Conservation (phyloP, 148 eudicot species). For the Agrostemma githago region DNA sequence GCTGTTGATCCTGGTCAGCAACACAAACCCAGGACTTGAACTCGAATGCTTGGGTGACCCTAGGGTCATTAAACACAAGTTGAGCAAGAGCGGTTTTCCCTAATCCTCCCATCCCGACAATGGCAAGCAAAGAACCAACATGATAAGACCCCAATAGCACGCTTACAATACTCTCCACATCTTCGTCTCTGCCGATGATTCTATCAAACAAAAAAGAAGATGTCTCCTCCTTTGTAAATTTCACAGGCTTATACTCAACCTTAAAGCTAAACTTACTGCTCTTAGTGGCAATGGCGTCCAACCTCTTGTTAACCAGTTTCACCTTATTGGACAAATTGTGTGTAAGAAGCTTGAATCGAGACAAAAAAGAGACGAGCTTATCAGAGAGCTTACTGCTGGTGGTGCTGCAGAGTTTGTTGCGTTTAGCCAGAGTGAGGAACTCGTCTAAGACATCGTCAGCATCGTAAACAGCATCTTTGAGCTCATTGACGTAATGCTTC, state of each 20-base stretch:
- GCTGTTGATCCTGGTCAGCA: conserved; percentile 17
- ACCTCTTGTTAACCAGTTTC: conserved; percentile 4
- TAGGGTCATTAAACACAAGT: conserved; percentile 25
- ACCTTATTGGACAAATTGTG: not conserved
- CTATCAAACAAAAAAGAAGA: conserved; percentile 12
- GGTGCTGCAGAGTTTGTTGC: not conserved
- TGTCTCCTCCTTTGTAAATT: conserved; percentile 5
- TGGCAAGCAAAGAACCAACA: conserved; percentile 20
- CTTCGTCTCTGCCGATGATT: conserved; percentile 33
- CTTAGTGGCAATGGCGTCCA: conserved; percentile 10
- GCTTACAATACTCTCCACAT: conserved; percentile 20
- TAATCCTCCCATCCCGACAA: conserved; percentile 34
- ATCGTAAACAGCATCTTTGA: conserved; percentile 21
- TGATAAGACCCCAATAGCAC: conserved; percentile 15
- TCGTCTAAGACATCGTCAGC: conserved; percentile 29
- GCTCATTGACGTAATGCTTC: conserved; percentile 19
- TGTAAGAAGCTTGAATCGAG: not conserved
- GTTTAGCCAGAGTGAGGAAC: conserved; percentile 10
- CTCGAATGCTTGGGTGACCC: conserved; percentile 13
- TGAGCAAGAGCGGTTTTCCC: conserved; percentile 37
- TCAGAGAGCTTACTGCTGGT: not conserved
- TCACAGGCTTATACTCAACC: not conserved
- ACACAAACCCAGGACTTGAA: conserved; percentile 26
- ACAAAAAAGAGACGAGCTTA: not conserved
- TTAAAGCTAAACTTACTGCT: conserved; percentile 16